Evolutionary conservation across 2,329 filamentous ascomycete genomes (phyloP), one percentile per base, ranked within the genome.

Genomic region (Botrytis sinoallii): DNA sequence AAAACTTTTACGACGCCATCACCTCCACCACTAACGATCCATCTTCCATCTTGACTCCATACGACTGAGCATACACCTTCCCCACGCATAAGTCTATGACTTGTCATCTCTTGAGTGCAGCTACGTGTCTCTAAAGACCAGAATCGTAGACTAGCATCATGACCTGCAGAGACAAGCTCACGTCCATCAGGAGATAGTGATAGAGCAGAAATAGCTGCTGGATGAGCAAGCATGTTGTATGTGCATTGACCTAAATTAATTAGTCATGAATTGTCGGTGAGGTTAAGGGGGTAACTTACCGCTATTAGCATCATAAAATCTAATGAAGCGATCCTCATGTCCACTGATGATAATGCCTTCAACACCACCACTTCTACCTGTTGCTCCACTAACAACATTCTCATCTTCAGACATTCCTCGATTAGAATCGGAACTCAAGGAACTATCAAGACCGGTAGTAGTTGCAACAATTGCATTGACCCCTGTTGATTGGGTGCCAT

Each of bases 301-400:
- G 84, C 94, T 97, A 81, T 99, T 98, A 76, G 96, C 96, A 86
- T 99, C 96, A 82, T 97, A 99, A 87, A 99, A 97, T 77, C 95
- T 89, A 78, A 99, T 94, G 80, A 94, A 98, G 78, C 93, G 91
- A 84, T 99, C 96, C 85, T 99, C 96, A 81, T 99, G 95, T 77
- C 96, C 96, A 75, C 93, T 97, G 77, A 99, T 98, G 74, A 99
- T 93, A 35, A 97, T 93, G 20, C 96, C 96, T 82, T 98, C 95
- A 0, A 97, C 91, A 48, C 92, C 92, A 73, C 92, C 93, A 52
- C 87, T 85, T 38, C 93, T 93, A 18, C 89, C 89, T 0, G 96
- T 98, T 9, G 95, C 94, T 1, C 94, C 94, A 61, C 92, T 92
- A 1, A 93, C 88, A 18, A 88, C 86, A 76, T 97, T 93, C 73